These are phyloP conservation scores for Tricladium varicosporioides DNA, from an alignment of 2,329 filamentous ascomycete species.

Conservation along the genomic window DNA sequence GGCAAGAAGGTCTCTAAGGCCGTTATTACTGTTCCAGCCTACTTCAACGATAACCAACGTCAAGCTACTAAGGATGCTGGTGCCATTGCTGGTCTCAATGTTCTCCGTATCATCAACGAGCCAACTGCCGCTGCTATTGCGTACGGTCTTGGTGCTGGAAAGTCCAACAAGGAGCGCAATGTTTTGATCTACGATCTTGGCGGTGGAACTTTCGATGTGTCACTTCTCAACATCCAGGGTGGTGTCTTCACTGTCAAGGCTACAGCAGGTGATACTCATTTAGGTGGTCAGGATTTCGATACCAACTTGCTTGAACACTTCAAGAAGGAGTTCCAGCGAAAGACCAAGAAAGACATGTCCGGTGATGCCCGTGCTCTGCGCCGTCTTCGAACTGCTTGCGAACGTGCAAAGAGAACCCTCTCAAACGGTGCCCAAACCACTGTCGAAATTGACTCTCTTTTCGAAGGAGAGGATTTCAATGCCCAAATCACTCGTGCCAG, in stretches of 20 bases:
- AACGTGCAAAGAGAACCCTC: constrained; percentile 98
- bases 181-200: constrained; percentile 99
- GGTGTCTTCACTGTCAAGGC: constrained; percentile 99
- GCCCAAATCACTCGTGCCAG: constrained; percentile 95
- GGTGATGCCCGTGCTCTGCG: constrained; percentile 89
- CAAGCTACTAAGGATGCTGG: constrained; percentile 99
- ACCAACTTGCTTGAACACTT: constrained; percentile 94
- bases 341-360: constrained; percentile 75
- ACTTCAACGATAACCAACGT: constrained; percentile 99
- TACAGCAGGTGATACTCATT: constrained; percentile 94
- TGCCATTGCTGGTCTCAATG: constrained; percentile 94
- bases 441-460: constrained; percentile 98
- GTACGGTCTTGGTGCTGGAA: constrained; percentile 93
- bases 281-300: constrained; percentile 96
- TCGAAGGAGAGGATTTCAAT: constrained; percentile 97
- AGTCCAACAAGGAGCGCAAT: constrained; percentile 96
- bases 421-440: constrained; percentile 97
- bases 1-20: constrained; percentile 99
- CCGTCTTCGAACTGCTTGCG: constrained; percentile 94
- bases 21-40: constrained; percentile 97
- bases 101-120: constrained; percentile 99
- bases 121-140: constrained; percentile 97
- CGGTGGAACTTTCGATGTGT: constrained; percentile 99
- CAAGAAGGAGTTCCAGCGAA: constrained; percentile 88
- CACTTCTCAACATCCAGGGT: constrained; percentile 96